Evolutionary conservation across 2,329 filamentous ascomycete species (phyloP).

Genomic region (Alternaria tenuissima): DNA sequence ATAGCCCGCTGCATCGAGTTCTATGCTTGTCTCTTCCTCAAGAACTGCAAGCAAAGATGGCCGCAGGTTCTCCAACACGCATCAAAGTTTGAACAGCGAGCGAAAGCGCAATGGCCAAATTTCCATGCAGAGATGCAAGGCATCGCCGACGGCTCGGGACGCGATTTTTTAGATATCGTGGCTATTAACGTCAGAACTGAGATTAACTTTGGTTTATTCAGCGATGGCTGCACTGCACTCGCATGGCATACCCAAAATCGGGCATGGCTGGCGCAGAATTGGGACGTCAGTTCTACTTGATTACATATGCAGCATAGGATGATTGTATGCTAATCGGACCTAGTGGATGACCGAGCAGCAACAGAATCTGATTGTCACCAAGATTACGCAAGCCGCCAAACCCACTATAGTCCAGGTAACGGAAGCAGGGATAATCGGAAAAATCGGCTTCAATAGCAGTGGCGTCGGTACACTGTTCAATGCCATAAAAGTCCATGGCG

Average conservation of each 20-base stretch:
- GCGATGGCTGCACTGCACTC: conserved; percentile 66
- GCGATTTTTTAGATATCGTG: conserved; percentile 61
- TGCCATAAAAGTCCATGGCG: conserved; percentile 66
- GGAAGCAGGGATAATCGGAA: conserved; percentile 69
- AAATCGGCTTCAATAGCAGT: conserved; percentile 68
- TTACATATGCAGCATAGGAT: neutral
- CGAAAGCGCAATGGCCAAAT: conserved; percentile 54
- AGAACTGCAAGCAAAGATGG: conserved; percentile 59
- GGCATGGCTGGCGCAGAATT: conserved; percentile 65
- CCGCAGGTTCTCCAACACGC: conserved; percentile 56
- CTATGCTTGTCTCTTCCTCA: conserved; percentile 58
- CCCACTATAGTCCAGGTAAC: conserved; percentile 65
- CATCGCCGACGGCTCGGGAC: conserved; percentile 60
- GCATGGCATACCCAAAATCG: conserved; percentile 53
- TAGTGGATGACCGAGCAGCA: conserved; percentile 63
- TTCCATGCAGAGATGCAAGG: conserved; percentile 60
- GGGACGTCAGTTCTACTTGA: conserved; percentile 55
- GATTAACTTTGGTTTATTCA: conserved; percentile 65
- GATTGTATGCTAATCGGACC: neutral
- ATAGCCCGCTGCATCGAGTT: conserved; percentile 57
- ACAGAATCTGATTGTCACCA: conserved; percentile 59
- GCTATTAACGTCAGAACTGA: conserved; percentile 67
- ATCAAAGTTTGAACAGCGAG: conserved; percentile 56
- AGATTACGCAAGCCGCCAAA: conserved; percentile 54
- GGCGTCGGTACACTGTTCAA: conserved; percentile 70